These are phyloP conservation scores for Aspergillus diversus DNA, from an alignment of 495 filamentous ascomycete genomes.

Conservation along the genomic window DNA sequence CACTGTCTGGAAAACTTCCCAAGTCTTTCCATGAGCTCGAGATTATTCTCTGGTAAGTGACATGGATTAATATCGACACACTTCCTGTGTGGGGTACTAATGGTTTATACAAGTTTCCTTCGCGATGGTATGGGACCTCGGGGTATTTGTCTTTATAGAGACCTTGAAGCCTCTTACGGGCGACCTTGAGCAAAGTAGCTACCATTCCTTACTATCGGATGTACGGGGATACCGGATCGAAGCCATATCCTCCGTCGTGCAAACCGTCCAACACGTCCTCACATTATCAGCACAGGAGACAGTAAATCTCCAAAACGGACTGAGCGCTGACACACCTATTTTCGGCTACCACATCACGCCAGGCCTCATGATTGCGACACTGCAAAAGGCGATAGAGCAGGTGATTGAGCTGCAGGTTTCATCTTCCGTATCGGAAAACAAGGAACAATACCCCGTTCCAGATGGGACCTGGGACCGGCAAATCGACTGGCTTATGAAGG, in stretches of 20 bases:
- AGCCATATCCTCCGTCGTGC: background rate
- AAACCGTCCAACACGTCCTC: background rate
- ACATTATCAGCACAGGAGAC: constrained; percentile 13
- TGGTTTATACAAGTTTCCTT: constrained; percentile 21
- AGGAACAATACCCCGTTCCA: background rate
- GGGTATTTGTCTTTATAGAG: constrained; percentile 23
- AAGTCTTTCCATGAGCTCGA: constrained; percentile 23
- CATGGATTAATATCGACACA: too few species aligned
- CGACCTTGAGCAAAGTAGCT: background rate
- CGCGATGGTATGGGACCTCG: constrained; percentile 26
- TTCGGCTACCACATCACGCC: constrained; percentile 27
- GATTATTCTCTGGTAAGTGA: constrained; percentile 25
- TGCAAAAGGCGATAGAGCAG: constrained; percentile 28
- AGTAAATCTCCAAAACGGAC: constrained; percentile 29
- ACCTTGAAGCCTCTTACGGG: constrained; percentile 12
- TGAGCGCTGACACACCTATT: constrained; percentile 4
- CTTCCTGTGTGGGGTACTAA: background rate
- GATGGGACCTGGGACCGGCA: constrained; percentile 18
- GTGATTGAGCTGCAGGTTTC: constrained; percentile 14
- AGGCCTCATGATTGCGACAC: constrained; percentile 21
- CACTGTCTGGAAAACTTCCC: constrained; percentile 18
- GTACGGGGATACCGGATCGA: background rate
- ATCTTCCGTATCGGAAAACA: background rate
- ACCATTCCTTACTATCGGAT: background rate
- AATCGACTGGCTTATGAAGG: constrained; percentile 30